Conservation (phyloP, 192 early-diverging fungal species). For the Rhizophagus prolifer region DNA sequence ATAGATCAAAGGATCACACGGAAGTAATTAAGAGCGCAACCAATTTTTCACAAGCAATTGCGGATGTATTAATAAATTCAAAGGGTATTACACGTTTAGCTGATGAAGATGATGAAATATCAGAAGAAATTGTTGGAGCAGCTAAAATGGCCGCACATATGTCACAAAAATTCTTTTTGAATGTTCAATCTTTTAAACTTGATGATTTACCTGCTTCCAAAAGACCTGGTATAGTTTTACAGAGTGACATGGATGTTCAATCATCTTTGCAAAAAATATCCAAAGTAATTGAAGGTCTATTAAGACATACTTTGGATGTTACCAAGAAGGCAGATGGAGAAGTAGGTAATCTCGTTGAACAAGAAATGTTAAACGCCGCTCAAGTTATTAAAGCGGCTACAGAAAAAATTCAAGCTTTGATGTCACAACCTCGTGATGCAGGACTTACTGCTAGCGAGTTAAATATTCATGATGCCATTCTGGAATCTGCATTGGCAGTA, state of each 20-base stretch:
- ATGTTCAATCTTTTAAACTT: conserved; percentile 77
- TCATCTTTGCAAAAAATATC: conserved; percentile 71
- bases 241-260: conserved; percentile 75
- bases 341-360: conserved; percentile 88
- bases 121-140: conserved; percentile 72
- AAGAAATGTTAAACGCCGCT: conserved; percentile 90
- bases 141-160: conserved; percentile 66
- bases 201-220: conserved; percentile 60
- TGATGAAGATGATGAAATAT: conserved; percentile 70
- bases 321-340: conserved; percentile 64
- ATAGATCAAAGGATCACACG: conserved; percentile 71
- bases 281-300: conserved; percentile 74
- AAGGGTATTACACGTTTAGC: conserved; percentile 88
- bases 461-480: conserved; percentile 87
- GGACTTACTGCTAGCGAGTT: conserved; percentile 70
- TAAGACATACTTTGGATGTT: conserved; percentile 56
- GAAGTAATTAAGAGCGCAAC: conserved; percentile 80
- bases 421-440: conserved; percentile 73
- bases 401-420: conserved; percentile 73
- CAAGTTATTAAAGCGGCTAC: conserved; percentile 91
- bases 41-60: conserved; percentile 75
- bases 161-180: conserved; percentile 80
- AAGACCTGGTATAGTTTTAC: conserved; percentile 72
- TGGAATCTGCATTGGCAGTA: conserved; percentile 88
- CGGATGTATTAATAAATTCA: conserved; percentile 80